Conservation (phyloP, 768 basidiomycete species). For the Gymnopilus dilepis region DNA sequence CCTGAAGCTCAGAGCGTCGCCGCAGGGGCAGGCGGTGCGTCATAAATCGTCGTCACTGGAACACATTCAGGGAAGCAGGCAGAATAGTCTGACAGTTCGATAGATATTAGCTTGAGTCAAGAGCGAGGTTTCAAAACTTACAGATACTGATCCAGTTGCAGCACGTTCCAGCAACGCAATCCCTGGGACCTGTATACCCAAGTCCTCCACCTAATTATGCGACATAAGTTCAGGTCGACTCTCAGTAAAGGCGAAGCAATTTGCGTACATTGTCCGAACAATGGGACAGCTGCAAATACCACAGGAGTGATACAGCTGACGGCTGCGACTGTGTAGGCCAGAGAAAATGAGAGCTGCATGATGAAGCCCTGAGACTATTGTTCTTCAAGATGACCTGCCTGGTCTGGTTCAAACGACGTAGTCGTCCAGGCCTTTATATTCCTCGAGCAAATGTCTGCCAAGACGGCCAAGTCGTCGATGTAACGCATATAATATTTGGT, state of each 20-base stretch:
- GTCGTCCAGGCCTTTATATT: no score
- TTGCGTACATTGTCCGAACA: background rate
- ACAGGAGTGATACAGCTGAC: background rate
- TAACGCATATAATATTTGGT: no score
- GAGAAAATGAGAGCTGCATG: background rate
- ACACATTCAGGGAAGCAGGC: slow-evolving; percentile 1
- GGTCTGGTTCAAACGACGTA: no score
- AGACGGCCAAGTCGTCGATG: no score
- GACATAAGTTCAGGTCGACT: background rate
- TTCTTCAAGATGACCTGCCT: no score
- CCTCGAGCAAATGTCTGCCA: no score
- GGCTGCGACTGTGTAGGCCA: no score
- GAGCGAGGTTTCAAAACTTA: background rate
- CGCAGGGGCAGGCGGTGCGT: background rate
- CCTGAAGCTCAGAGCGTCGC: background rate
- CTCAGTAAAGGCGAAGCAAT: no score
- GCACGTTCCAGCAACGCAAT: background rate
- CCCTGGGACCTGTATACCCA: background rate
- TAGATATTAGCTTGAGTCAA: background rate
- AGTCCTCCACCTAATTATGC: background rate
- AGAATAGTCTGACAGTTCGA: slow-evolving; percentile 6
- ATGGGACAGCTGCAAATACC: background rate
- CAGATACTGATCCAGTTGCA: background rate
- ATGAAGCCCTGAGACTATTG: no score
- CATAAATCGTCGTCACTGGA: background rate